Percentiles rank a stretch among this genome's conserved stretches.
These are phyloP conservation scores for Thelonectria discophora DNA, from an alignment of 2,329 filamentous ascomycete genomes.

Conservation along the genomic window DNA sequence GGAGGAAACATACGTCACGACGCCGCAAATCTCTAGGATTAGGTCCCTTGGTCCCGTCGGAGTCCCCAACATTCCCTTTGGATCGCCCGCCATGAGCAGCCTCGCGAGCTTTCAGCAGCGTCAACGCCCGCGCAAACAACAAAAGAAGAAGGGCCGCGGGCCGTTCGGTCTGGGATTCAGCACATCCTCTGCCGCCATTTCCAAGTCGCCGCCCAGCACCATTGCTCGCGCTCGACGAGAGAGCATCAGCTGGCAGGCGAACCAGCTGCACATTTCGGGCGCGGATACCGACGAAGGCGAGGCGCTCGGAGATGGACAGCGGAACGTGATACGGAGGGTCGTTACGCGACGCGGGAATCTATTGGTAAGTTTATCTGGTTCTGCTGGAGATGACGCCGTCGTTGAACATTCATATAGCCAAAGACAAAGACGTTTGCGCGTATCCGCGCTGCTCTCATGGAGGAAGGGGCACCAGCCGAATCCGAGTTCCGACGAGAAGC, in stretches of 20 bases:
- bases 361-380: conserved; percentile 66
- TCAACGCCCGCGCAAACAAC: conserved; percentile 74
- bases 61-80: conserved; percentile 67
- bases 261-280: conserved; percentile 83
- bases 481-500: conserved; percentile 90
- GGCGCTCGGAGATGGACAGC: conserved; percentile 73
- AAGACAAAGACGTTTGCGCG: conserved; percentile 97
- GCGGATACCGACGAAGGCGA: conserved; percentile 73
- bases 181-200: conserved; percentile 57
- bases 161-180: conserved; percentile 62
- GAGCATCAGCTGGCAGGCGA: conserved; percentile 89
- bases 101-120: conserved; percentile 85
- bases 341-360: conserved; percentile 91
- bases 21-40: conserved; percentile 77
- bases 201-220: conserved; percentile 76
- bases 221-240: conserved; percentile 73
- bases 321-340: conserved; percentile 80
- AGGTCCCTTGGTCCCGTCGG: conserved; percentile 53
- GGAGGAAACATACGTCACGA: conserved; percentile 83
- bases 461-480: conserved; percentile 88
- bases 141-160: conserved; percentile 64
- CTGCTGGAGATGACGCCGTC: background rate
- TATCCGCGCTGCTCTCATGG: conserved; percentile 86
- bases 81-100: conserved; percentile 77
- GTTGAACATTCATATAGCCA: conserved; percentile 66